Conservation (phyloP, 2,329 filamentous ascomycete species). For the Penicillium oxalicum region DNA sequence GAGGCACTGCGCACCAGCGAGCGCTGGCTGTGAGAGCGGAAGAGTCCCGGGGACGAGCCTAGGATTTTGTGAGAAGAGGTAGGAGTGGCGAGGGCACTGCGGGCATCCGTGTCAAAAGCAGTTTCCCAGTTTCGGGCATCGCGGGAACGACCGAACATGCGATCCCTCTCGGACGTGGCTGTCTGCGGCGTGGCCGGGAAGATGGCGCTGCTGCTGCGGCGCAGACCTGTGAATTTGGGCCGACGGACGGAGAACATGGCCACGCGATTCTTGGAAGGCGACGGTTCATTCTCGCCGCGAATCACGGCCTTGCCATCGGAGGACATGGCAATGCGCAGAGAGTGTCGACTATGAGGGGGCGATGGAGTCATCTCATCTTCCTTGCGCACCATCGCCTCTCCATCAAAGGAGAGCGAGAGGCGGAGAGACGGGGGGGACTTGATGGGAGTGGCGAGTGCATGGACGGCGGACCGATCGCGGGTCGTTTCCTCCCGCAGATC, state of each 20-base stretch:
- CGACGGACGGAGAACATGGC: conserved; percentile 45
- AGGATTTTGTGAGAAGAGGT: conserved; percentile 67
- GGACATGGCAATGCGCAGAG: conserved; percentile 73
- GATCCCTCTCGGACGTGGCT: conserved; percentile 42
- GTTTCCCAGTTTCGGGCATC: conserved; percentile 89
- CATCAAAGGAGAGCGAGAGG: conserved; percentile 39
- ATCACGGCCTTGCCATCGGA: conserved; percentile 88
- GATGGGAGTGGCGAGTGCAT: conserved; percentile 16
- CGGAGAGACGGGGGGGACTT: conserved; percentile 37
- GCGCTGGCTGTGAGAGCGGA: conserved; percentile 62
- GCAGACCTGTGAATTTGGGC: conserved; percentile 51
- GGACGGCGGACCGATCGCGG: conserved; percentile 9
- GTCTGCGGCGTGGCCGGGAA: conserved; percentile 54
- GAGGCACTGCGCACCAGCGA: conserved; percentile 44
- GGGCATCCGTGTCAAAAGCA: conserved; percentile 73
- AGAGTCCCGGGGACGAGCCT: conserved; percentile 66
- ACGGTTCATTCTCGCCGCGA: conserved; percentile 64
- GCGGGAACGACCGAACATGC: conserved; percentile 68
- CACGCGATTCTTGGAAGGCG: conserved; percentile 53
- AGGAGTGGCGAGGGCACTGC: conserved; percentile 72
- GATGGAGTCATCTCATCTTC: conserved; percentile 38
- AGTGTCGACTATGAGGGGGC: conserved; percentile 38
- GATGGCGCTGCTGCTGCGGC: conserved; percentile 66
- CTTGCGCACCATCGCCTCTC: conserved; percentile 34
- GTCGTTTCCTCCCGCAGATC: conserved; percentile 19